Base-by-base conservation (phyloP, 2,329 filamentous ascomycete species). In the Alternaria sp. region DNA sequence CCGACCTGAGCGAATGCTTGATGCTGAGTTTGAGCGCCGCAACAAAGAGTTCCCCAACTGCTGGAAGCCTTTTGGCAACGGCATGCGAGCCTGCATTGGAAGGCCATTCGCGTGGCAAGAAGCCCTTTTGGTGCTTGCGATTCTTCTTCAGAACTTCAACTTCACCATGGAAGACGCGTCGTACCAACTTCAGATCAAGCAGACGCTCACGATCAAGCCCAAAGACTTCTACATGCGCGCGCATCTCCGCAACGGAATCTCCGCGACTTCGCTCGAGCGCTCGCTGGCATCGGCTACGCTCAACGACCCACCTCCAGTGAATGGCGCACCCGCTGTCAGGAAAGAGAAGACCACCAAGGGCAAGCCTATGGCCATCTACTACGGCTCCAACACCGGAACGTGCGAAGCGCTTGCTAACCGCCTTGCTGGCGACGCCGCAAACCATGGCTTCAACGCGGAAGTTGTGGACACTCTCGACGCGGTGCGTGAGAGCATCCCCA, bases 31-130 rank as follows among this genome's bases (percentile, higher is more conserved):
- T 59, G 75, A 78, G 13, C 72, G 72, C 5, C 74, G 80, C 21
- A 76, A 79, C 49, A 76, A 75, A n/a, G 71, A 81, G 25, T 80
- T 75, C 23, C 78, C 79, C 8, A 79, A 81, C 46, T 75, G 73
- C 68, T 84, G 71, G 85, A 87, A 87, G 68, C 85, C 85, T 0
- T 87, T 87, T 63, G 85, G 85, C 1, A 87, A 83, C 32, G 86
- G 85, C 1, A 79, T 83, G 70, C 78, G 85, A 23, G 84, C 75
- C 15, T 88, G 85, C 60, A 87, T 87, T 30, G 85, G 85, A 5
- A 78, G 85, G 2, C 79, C 84, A 0, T 87, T 88, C 59, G 85
- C 85, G 0, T 85, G 83, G 83, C 85, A 87, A 68, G 85, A 87
- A 63, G 80, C 82, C 3, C 67, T 87, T 4, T 75, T 87, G 26